Base-by-base conservation (phyloP, 23 red algal species). In the Gracilaria gracilis region DNA sequence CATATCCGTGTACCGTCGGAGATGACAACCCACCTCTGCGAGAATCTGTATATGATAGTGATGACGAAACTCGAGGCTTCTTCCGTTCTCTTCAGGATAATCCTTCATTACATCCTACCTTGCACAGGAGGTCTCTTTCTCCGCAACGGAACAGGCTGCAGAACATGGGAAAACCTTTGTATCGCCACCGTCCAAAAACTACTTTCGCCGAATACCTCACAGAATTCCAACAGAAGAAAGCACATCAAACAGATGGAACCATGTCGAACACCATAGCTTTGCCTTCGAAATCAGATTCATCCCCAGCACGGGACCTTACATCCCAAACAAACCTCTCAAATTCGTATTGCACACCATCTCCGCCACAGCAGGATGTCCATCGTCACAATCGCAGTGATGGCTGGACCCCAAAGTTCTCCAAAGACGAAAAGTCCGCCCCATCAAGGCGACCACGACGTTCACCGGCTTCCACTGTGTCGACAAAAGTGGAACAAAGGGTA, bases 31-130 rank as follows among this genome's bases (percentile, higher is more conserved):
- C 87, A n/a, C 87, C 87, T 2, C 46, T 90, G 13, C 74, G 14
- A 29, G 87, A 90, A 49, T 90, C 71, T 47, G 87, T 81, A 39
- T 90, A 81, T 39, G 73, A 90, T 42, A 90, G 87, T 74, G 87
- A 90, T 90, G 87, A 90, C 36, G 87, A 90, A 24, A 76, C 87
- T 24, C 38, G 58, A 39, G 76, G 32, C 12, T 90, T 90, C 54
- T 90, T 90, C 46, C 57, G 38, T 38, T 76, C 65, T 31, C 54
- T 75, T 3, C 5, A 79, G 19, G 74, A 61, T 14, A 34, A 71
- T 23, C 59, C 76, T 19, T 62, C 87, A 53, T 57, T 62, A n/a
- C 87, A 79, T 81, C 87, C 57, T 27, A 90, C 67, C 0, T 57
- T 70, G 28, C 71, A 59, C 75, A 79, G 74, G 28, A 69, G 64